Conservation (phyloP, 1,284 basidiomycete genomes). For the Cryptococcus amylolentus region DNA sequence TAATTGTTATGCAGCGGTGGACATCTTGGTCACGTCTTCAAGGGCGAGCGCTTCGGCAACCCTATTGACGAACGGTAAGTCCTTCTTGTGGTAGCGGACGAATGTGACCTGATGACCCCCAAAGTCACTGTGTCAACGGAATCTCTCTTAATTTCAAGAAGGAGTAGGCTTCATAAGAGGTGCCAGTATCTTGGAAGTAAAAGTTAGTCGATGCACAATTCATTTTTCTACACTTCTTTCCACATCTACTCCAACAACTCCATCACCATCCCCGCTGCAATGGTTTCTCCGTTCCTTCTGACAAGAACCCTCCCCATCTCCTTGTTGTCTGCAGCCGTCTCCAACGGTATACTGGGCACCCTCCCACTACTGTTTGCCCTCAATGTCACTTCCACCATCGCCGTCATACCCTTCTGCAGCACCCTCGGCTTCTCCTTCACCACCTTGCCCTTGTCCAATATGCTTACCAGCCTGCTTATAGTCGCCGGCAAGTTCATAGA, state of each 20-base stretch:
- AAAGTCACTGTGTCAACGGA: slow-evolving; percentile 84
- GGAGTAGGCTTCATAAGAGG: slow-evolving; percentile 34
- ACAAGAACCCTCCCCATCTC: slow-evolving; percentile 93
- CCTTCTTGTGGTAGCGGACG: slow-evolving; percentile 3
- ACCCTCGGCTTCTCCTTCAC: slow-evolving; percentile 79
- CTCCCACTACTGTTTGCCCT: slow-evolving; percentile 55
- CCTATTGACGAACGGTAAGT: slow-evolving; percentile 29
- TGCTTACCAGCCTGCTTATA: slow-evolving; percentile 71
- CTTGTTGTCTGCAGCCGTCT: slow-evolving; percentile 85
- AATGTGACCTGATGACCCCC: not conserved
- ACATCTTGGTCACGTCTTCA: slow-evolving; percentile 91
- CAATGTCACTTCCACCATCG: slow-evolving; percentile 77
- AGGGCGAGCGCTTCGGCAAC: slow-evolving; percentile 65
- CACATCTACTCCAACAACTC: slow-evolving; percentile 16
- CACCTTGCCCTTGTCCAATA: slow-evolving; percentile 74
- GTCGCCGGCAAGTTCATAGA: slow-evolving; percentile 87
- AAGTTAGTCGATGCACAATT: not conserved
- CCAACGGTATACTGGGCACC: slow-evolving; percentile 69
- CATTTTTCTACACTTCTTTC: not conserved
- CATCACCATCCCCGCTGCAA: slow-evolving; percentile 64
- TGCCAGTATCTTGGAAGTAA: not conserved
- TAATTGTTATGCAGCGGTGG: slow-evolving; percentile 73
- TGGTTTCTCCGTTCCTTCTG: slow-evolving; percentile 85
- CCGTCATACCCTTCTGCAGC: slow-evolving; percentile 74
- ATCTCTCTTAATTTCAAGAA: slow-evolving; percentile 75